Percentiles rank a stretch among this genome's conserved stretches.
These are phyloP conservation scores for Phyllosticta citriasiana DNA, from an alignment of 2,329 filamentous ascomycete genomes.

Conservation along the genomic window DNA sequence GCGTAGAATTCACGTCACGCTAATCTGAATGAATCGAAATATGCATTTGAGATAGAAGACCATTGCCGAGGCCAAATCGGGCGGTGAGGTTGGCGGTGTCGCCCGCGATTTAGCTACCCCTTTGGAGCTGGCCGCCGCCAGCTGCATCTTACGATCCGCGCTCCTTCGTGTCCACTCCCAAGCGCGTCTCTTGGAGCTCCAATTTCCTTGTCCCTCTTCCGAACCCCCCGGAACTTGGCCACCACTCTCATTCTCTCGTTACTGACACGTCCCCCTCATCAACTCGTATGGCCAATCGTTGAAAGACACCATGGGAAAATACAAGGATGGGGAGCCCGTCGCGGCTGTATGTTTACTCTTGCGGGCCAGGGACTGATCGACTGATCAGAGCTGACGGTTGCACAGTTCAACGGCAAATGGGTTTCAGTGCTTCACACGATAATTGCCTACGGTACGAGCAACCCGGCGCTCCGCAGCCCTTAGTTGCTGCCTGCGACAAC, in stretches of 20 bases:
- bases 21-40: background rate
- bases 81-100: background rate
- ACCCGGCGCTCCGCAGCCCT: background rate
- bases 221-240: slow-evolving; percentile 13
- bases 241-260: slow-evolving; percentile 1
- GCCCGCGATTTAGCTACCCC: background rate
- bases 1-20: background rate
- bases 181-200: background rate
- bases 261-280: background rate
- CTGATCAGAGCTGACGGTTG: slow-evolving; percentile 18
- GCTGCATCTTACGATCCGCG: background rate
- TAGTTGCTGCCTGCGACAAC: background rate
- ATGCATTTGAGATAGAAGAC: too few species aligned
- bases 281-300: slow-evolving; percentile 6
- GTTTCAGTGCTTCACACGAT: slow-evolving; percentile 80
- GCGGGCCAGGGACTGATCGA: background rate
- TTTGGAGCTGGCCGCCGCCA: background rate
- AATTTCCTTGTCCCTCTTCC: slow-evolving; percentile 16
- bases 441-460: slow-evolving; percentile 60
- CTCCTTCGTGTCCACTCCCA: background rate
- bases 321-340: slow-evolving; percentile 53
- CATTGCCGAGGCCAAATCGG: background rate
- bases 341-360: slow-evolving; percentile 40
- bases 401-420: slow-evolving; percentile 76
- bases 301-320: slow-evolving; percentile 43